Evolutionary conservation across 495 filamentous ascomycete species (phyloP).

Genomic region (Tuber aestivum): DNA sequence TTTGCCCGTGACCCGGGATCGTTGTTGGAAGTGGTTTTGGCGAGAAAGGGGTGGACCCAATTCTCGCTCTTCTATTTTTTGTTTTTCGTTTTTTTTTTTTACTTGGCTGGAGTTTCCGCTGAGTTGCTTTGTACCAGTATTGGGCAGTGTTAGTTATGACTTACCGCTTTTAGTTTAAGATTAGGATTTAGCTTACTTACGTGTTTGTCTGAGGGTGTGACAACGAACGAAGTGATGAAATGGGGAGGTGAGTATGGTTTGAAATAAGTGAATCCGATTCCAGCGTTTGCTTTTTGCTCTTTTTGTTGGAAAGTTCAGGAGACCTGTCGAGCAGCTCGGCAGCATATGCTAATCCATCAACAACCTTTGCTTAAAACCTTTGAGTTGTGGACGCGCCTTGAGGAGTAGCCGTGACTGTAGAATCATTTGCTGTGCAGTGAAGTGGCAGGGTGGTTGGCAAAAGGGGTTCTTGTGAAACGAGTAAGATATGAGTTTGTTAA

Average conservation of each 20-base stretch:
- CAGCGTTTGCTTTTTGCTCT: neutral
- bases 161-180: neutral
- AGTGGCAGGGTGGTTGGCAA: neutral
- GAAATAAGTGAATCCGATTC: neutral
- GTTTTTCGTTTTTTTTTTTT: conserved; percentile 9
- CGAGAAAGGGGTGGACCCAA: conserved; percentile 27
- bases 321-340: neutral
- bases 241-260: neutral
- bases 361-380: neutral
- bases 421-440: neutral
- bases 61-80: conserved; percentile 16
- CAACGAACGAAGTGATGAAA: neutral
- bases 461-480: neutral
- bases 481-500: neutral
- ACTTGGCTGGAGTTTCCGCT: neutral
- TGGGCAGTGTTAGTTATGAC: neutral
- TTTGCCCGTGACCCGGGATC: conserved; percentile 13
- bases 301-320: neutral
- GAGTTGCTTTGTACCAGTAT: neutral
- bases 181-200: neutral
- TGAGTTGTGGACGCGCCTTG: neutral
- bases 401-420: neutral
- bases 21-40: conserved; percentile 19
- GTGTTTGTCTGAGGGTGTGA: neutral
- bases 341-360: neutral